Evolutionary conservation across 306 rosid genomes (phyloP), one percentile per base, ranked within the genome.

Genomic region (Vigna mungo): DNA sequence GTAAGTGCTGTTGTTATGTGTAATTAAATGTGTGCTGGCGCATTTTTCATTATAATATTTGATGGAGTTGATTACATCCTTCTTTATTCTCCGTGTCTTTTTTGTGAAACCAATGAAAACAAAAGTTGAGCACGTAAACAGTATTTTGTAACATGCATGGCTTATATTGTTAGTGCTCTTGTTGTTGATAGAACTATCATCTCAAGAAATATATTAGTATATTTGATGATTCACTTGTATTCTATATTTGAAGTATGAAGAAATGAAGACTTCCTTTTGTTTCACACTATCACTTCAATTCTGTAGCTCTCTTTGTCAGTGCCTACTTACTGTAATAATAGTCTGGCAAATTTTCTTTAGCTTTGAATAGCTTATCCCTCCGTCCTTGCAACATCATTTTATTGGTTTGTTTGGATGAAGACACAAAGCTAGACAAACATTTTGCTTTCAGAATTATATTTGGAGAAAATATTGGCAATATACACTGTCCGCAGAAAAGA

Each of bases 1-100:
- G 99, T 96, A 86, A 84, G 93, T 76, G 32, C 21, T 74, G 25
- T 7, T 30, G 27, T 68, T 13, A 48, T 78, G 67, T 62, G 27
- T 67, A 8, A 53, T 41, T 54, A 39, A 37, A 2, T 61, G 51
- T 61, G 51, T 14, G 4, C 39, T 69, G 54, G 61, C 56, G 37
- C 59, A 68, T 80, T 48, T 75, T 64, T 52, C 2, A 11, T 6
- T 65, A 37, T 71, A 41, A 58, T 54, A 17, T 70, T 74, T 71
- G 17, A 12, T 78, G 53, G 30, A 18, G 52, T 25, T 65, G 60
- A 66, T 64, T 63, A 51, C 12, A 18, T 61, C 30, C 60, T 47
- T 75, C 32, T 55, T 18, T 21, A 65, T 55, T 71, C 37, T 20
- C 69, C 53, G 16, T 71, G 43, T 52, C 13, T 65, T 39, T 25